phyloP scores from a whole-genome alignment of 2,329 filamentous ascomycete species.

The Remersonia thermophila region DNA sequence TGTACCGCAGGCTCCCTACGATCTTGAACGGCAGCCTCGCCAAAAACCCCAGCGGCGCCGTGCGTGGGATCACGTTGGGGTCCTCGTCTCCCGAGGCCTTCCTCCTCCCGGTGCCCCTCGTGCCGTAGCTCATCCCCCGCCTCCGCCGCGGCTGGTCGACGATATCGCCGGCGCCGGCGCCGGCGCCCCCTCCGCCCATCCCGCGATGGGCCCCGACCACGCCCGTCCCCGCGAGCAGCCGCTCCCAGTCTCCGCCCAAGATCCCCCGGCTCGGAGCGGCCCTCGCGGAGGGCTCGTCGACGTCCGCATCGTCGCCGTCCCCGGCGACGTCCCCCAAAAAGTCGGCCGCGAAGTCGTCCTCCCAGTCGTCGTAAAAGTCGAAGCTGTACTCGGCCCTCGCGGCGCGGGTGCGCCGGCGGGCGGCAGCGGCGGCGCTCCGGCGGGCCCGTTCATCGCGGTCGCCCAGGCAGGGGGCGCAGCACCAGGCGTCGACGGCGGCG shows the following conservation, averaged over 20 bases:
- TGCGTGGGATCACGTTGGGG: constrained; percentile 81
- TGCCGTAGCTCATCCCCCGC: constrained; percentile 82
- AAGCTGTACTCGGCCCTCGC: constrained; percentile 71
- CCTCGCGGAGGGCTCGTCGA: constrained; percentile 41
- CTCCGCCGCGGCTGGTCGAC: constrained; percentile 58
- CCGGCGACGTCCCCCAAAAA: constrained; percentile 41
- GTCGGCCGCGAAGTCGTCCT: constrained; percentile 39
- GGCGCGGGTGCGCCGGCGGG: constrained; percentile 47
- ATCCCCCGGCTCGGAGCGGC: constrained; percentile 17
- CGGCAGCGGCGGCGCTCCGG: constrained; percentile 26
- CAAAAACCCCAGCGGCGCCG: constrained; percentile 73
- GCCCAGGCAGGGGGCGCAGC: constrained; percentile 58
- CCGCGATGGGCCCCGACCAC: constrained; percentile 18
- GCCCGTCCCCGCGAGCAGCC: constrained; percentile 58
- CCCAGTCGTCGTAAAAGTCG: constrained; percentile 98
- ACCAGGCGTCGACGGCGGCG: constrained; percentile 60
- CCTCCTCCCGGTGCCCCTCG: constrained; percentile 33
- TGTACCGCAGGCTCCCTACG: constrained; percentile 72
- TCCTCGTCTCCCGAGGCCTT: constrained; percentile 51
- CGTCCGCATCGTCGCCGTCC: constrained; percentile 49
- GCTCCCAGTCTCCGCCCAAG: constrained; percentile 56
- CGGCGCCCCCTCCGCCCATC: constrained; percentile 19
- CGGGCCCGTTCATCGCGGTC: constrained; percentile 62
- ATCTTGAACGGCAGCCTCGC: constrained; percentile 75
- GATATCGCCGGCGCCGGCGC: constrained; percentile 24